phyloP scores from a whole-genome alignment of 2,329 filamentous ascomycete species.

The Penicillium sclerotigenum region DNA sequence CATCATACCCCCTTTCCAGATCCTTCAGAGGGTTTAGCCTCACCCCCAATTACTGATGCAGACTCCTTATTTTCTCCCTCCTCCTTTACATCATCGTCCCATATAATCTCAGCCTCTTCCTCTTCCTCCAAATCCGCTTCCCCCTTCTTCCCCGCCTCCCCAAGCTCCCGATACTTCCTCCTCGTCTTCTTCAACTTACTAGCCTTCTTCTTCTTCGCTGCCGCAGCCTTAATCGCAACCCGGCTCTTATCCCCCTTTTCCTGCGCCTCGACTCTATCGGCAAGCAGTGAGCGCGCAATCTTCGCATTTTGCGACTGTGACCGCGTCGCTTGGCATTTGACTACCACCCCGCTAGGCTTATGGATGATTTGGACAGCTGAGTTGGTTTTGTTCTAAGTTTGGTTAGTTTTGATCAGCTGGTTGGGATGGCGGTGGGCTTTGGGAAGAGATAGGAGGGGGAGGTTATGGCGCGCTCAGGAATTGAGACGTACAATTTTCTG shows the following conservation, averaged over 20 bases:
- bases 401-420: not conserved
- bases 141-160: slow-evolving; percentile 25
- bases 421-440: not conserved
- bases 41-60: not conserved
- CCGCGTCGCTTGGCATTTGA: slow-evolving; percentile 91
- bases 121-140: slow-evolving; percentile 15
- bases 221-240: slow-evolving; percentile 72
- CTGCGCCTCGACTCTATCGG: slow-evolving; percentile 71
- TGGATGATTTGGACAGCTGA: slow-evolving; percentile 93
- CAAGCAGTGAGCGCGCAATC: slow-evolving; percentile 73
- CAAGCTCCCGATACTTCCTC: slow-evolving; percentile 44
- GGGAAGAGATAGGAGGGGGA: not conserved
- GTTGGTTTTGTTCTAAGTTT: slow-evolving; percentile 78
- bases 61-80: not conserved
- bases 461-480: not conserved
- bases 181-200: slow-evolving; percentile 45
- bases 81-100: slow-evolving; percentile 13
- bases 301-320: slow-evolving; percentile 84
- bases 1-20: not conserved
- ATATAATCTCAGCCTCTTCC: slow-evolving; percentile 5
- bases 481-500: slow-evolving; percentile 76
- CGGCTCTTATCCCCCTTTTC: slow-evolving; percentile 73
- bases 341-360: slow-evolving; percentile 81
- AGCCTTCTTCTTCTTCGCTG: slow-evolving; percentile 64
- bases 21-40: not conserved